Base-by-base conservation (phyloP, 2,329 filamentous ascomycete genomes). In the Nothomitra cinnamomea region DNA sequence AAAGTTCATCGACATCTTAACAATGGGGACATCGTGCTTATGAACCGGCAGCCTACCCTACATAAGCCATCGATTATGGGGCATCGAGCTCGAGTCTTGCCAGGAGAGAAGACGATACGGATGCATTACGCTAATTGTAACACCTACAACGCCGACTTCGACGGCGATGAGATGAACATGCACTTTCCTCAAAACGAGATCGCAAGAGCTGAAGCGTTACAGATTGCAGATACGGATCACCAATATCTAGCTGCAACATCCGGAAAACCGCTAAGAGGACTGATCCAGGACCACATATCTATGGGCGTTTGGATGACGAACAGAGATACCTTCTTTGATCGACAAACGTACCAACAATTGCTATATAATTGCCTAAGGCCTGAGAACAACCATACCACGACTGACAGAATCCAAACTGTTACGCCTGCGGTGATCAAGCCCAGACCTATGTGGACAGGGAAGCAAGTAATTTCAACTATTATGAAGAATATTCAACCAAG, bases 121-220 rank as follows among this genome's bases (percentile, higher is more conserved):
- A 96, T 98, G 90, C 92, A 98, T 72, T 98, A 98, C 69, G 90
- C 92, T 62, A 98, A 98, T 67, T 96, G 92, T 67, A 98, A 98
- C 64, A 95, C 92, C 0, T 98, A 98, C 74, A 98, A 98, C 62
- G 92, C 92, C 32, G 92, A 98, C 75, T 98, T 98, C 64, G 94
- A 98, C 63, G 92, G 92, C 67, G 92, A 98, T 65, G 92, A 98
- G 68, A 98, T 98, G 92, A 98, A 98, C 67, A 94, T 98, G 89
- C 92, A 98, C 69, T 96, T 98, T 63, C 92, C 92, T 1, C 92
- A 98, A 62, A 96, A 95, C 60, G 94, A 96, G 65, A 75, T 96
- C 58, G 92, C 92, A 15, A 78, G 92, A 60, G 86, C 90, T 1
- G 92, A 98, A 70, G 92, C 92, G 1, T 77, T 94, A 60, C 86